phyloP scores from a whole-genome alignment of 306 rosid genomes.

The Begonia masoniana region DNA sequence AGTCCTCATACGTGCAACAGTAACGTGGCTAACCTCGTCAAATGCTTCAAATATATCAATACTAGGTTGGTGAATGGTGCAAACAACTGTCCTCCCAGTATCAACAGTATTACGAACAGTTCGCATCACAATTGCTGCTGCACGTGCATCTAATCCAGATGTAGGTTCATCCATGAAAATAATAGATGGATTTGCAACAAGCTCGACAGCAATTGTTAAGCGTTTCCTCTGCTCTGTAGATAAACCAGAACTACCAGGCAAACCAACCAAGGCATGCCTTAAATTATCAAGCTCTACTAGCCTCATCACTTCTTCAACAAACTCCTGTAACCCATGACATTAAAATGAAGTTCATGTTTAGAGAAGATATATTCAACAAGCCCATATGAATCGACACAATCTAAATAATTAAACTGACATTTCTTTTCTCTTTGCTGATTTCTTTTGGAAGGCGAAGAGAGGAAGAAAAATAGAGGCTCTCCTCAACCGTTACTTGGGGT shows the following conservation, averaged over 20 bases:
- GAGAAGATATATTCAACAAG: background rate
- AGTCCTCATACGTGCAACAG: background rate
- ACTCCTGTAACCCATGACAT: slow-evolving; percentile 43
- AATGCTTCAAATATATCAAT: slow-evolving; percentile 89
- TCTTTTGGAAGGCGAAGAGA: slow-evolving; percentile 83
- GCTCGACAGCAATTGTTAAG: slow-evolving; percentile 83
- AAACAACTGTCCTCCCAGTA: slow-evolving; percentile 88
- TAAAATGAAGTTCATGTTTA: slow-evolving; percentile 4
- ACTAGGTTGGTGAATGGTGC: slow-evolving; percentile 91
- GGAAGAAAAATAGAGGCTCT: slow-evolving; percentile 71
- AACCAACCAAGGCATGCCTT: slow-evolving; percentile 65
- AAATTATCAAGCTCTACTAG: slow-evolving; percentile 74
- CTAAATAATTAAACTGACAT: slow-evolving; percentile 16
- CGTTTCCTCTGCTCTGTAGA: slow-evolving; percentile 91
- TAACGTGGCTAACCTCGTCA: slow-evolving; percentile 48
- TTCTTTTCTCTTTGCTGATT: slow-evolving; percentile 39
- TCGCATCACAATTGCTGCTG: slow-evolving; percentile 89
- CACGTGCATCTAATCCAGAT: slow-evolving; percentile 90
- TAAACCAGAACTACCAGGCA: slow-evolving; percentile 79
- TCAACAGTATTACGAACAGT: slow-evolving; percentile 87
- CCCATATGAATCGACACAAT: too few relatives aligned
- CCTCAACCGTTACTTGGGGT: slow-evolving; percentile 87
- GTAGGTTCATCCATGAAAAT: slow-evolving; percentile 96
- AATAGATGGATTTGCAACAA: slow-evolving; percentile 89
- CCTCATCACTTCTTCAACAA: slow-evolving; percentile 75